phyloP scores from a whole-genome alignment of 164 flowering plant genomes.

The Annona squamosa region DNA sequence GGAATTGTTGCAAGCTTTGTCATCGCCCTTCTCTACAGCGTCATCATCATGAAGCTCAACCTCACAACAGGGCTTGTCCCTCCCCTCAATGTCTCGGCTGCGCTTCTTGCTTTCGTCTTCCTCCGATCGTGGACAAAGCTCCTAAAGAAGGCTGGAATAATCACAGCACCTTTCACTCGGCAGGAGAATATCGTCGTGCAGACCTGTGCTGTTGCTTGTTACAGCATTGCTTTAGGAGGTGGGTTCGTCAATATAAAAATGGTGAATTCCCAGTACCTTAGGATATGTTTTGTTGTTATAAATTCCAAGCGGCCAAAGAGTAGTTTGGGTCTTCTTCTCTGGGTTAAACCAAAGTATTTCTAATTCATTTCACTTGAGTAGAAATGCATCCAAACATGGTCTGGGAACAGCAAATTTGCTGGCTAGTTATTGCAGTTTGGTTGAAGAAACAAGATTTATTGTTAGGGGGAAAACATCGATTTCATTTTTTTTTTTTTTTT shows the following conservation, averaged over 20 bases:
- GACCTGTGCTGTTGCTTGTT: slow-evolving; percentile 91
- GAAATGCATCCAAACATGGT: no score
- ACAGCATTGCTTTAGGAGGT: slow-evolving; percentile 84
- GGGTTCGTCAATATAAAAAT: not conserved
- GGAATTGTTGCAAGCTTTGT: slow-evolving; percentile 64
- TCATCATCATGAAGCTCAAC: slow-evolving; percentile 78
- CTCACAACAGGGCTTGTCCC: slow-evolving; percentile 84
- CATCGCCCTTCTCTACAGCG: slow-evolving; percentile 63
- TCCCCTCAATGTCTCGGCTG: slow-evolving; percentile 84
- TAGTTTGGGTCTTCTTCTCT: no score
- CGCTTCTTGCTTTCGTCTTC: slow-evolving; percentile 75
- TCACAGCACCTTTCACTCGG: slow-evolving; percentile 56
- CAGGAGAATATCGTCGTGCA: slow-evolving; percentile 96
- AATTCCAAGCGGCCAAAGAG: no score
- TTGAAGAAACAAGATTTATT: not conserved
- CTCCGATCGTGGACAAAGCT: slow-evolving; percentile 63
- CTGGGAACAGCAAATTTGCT: no score
- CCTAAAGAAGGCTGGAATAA: slow-evolving; percentile 45
- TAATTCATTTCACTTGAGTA: no score
- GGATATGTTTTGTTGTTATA: not conserved
- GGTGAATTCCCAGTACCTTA: not conserved
- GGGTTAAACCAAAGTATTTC: no score
- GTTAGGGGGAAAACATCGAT: not conserved
- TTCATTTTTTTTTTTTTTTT: not conserved
- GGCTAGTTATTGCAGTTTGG: not conserved